Evolutionary conservation across 345 rosid species (phyloP), one percentile per base, ranked within the genome.

Genomic region (Carallia brachiata): DNA sequence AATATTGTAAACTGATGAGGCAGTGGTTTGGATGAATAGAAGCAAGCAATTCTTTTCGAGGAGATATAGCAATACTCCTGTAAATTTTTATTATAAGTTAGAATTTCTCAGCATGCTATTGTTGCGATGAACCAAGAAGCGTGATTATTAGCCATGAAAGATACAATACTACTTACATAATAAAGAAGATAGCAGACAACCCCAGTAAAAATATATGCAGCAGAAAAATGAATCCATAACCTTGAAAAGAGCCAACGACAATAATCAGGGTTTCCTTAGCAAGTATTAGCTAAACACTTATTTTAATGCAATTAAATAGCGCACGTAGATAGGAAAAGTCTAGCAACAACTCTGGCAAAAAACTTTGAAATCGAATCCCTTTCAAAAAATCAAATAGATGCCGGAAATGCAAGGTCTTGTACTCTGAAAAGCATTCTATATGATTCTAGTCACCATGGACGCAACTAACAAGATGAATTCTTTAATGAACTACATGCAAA

Each of bases 191-290:
- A 88, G 91, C 98, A 91, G 73, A 94, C 97, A 81, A 85, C 80
- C 47, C 83, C 93, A 0, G 98, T 88, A 82, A 94, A 88, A 73
- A 88, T 62, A 82, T 93, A 93, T 68, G 85, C 88, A 53, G 98
- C 96, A 68, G 84, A 87, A 77, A 93, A 93, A 88, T 91, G 98
- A 75, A 89, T 65, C 98, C 97, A 93, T 73, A 93, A 73, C 98
- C 98, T 93, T 84, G 79, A 83, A 68, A 72, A 73, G 62, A 67
- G 65, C 44, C 70, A 75, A 83, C 59, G 63, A 50, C 61, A 69
- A 66, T 48, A 61, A 61, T 85, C 75, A 80, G 82, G 82, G 58
- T 48, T 65, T 59, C 70, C 44, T 61, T 19, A 37, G 31, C 61
- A 66, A 34, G 37, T 8, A 61, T 39, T 73, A 61, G 40, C 70